A percentile compares a stretch with the other conserved stretches of the same genome.
These are phyloP conservation scores for Microstegium vimineum DNA, from an alignment of 176 grass and related monocot species.

Conservation along the genomic window DNA sequence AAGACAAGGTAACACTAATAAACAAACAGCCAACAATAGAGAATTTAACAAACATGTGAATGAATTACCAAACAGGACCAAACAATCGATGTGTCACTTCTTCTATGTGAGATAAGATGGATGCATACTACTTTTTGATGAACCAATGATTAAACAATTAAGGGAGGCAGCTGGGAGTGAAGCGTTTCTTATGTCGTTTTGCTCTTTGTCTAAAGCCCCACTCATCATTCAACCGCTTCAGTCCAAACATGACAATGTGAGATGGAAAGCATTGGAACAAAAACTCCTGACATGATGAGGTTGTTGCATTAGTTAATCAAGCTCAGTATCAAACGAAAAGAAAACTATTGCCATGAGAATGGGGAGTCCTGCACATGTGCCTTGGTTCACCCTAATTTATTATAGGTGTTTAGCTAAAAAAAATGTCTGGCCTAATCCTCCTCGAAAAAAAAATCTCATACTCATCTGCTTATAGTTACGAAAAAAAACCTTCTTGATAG, in stretches of 20 bases:
- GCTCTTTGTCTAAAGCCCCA: background rate
- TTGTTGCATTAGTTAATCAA: background rate
- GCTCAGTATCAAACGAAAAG: background rate
- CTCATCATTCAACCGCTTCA: background rate
- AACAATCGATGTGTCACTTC: background rate
- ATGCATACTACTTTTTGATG: background rate
- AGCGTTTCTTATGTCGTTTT: background rate
- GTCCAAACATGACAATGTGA: background rate
- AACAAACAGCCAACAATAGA: background rate
- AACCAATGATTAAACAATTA: background rate
- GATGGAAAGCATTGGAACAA: background rate
- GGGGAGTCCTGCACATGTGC: background rate
- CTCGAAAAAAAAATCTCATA: background rate
- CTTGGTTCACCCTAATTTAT: background rate
- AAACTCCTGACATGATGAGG: background rate
- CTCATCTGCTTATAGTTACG: background rate
- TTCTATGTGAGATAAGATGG: background rate
- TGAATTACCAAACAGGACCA: background rate
- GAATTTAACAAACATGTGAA: background rate
- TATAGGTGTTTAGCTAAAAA: background rate
- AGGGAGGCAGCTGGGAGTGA: background rate
- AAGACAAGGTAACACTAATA: background rate
- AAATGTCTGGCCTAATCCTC: background rate
- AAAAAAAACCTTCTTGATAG: background rate
- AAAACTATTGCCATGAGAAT: background rate